A percentile compares a stretch with the other conserved stretches of the same genome.
Conservation (phyloP, 176 grass and related monocot genomes). For the Chrysopogon serrulatus region DNA sequence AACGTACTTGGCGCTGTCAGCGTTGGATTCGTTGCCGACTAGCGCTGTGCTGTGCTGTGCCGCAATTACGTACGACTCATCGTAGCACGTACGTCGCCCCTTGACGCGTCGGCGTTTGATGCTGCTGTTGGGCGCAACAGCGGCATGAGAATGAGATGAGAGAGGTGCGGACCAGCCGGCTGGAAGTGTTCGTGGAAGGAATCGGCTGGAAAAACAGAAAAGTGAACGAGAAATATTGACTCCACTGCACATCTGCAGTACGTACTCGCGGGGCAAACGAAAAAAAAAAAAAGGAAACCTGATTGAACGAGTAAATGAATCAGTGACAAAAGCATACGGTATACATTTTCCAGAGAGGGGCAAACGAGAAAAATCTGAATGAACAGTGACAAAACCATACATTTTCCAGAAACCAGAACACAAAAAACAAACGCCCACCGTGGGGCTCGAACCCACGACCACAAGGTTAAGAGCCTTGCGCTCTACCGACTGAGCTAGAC, state of each 20-base stretch:
- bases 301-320: not conserved
- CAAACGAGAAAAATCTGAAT: too few species aligned
- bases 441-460: conserved; percentile 71
- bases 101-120: not conserved
- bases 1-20: not conserved
- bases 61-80: not conserved
- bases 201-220: too few species aligned
- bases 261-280: too few species aligned
- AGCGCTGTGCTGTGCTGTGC: not conserved
- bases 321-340: fast-evolving
- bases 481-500: not conserved
- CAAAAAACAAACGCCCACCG: not conserved
- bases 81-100: not conserved
- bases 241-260: not conserved
- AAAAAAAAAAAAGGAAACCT: not conserved
- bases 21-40: not conserved
- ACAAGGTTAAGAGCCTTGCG: conserved; percentile 45
- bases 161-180: too few species aligned
- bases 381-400: too few species aligned
- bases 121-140: not conserved
- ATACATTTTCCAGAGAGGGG: not conserved
- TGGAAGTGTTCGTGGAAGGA: too few species aligned
- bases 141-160: too few species aligned
- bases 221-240: too few species aligned
- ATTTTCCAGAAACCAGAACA: not conserved